Evolutionary conservation across 257 asterid genomes (phyloP), one percentile per base, ranked within the genome.

Genomic region (Gentiana straminea): DNA sequence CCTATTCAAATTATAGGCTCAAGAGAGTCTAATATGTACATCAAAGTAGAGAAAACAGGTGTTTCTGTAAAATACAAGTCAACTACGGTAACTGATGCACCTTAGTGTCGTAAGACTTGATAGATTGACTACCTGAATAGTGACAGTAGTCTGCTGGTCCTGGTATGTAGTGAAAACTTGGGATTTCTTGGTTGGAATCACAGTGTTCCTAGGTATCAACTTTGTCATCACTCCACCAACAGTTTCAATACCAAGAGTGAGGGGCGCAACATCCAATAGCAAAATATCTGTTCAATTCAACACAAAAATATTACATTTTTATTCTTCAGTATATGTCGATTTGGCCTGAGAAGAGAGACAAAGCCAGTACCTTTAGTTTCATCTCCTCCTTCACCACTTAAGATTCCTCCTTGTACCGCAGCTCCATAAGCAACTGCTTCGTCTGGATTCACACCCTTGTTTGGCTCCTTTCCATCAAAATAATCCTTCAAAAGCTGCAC

Each of bases 391-490:
- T 87, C 98, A 9, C 98, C 97, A 24, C 98, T 83, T 70, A 91
- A 70, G 62, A 87, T 84, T 38, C 96, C 95, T 49, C 95, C 98
- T 74, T 87, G 96, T 4, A 91, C 95, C 52, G 98, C 95, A 72
- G 98, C 98, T 62, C 98, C 98, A 75, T 52, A 84, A 64, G 98
- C 96, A 65, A 91, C 97, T 2, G 98, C 96, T 75, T 91, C 98
- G 44, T 91, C 98, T 0, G 98, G 96, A 79, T 87, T 91, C 53
- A 91, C 97, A 74, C 98, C 98, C 71, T 87, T 87, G 73, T 60
- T 91, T 46, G 98, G 95, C 59, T 91, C 96, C 78, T 87, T 91
- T 8, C 98, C 98, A 33, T 84, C 94, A 33, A 87, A 91, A 64
- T 76, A 91, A 51, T 91, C 96, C 78, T 68, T 87, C 15, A 91